These are phyloP conservation scores for Euphorbia tirucalli DNA, from an alignment of 345 rosid genomes.

Conservation along the genomic window DNA sequence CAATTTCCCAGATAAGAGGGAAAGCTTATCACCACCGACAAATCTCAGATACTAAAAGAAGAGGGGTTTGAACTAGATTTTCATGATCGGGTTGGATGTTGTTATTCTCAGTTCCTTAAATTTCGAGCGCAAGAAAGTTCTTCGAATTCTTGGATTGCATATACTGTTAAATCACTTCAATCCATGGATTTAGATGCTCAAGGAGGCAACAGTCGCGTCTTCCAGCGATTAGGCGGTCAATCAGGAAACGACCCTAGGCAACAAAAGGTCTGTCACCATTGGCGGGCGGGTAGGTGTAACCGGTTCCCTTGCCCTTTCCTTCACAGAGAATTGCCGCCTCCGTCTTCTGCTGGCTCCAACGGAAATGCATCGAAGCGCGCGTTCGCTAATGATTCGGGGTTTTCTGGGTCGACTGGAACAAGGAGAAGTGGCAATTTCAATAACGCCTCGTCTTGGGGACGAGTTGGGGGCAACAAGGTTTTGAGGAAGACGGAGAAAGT, in stretches of 20 bases:
- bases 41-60: background rate
- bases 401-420: conserved; percentile 42
- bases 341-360: conserved; percentile 25
- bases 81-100: conserved; percentile 15
- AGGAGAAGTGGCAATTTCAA: conserved; percentile 59
- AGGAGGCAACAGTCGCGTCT: conserved; percentile 70
- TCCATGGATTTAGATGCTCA: conserved; percentile 68
- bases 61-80: conserved; percentile 14
- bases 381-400: conserved; percentile 58
- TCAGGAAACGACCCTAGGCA: conserved; percentile 28
- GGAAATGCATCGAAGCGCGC: conserved; percentile 55
- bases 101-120: background rate
- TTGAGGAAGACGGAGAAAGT: conserved; percentile 65
- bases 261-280: conserved; percentile 75
- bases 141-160: background rate
- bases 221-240: conserved; percentile 62
- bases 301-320: conserved; percentile 67
- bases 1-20: background rate
- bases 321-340: conserved; percentile 70
- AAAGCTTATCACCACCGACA: background rate
- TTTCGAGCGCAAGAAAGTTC: background rate
- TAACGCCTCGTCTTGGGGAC: conserved; percentile 42
- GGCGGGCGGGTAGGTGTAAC: conserved; percentile 84
- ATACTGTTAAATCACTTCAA: background rate
- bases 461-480: conserved; percentile 30